Percentiles rank a stretch among this genome's conserved stretches.
phyloP scores from a whole-genome alignment of 192 early-diverging fungal species.

The Thamnidium elegans region DNA sequence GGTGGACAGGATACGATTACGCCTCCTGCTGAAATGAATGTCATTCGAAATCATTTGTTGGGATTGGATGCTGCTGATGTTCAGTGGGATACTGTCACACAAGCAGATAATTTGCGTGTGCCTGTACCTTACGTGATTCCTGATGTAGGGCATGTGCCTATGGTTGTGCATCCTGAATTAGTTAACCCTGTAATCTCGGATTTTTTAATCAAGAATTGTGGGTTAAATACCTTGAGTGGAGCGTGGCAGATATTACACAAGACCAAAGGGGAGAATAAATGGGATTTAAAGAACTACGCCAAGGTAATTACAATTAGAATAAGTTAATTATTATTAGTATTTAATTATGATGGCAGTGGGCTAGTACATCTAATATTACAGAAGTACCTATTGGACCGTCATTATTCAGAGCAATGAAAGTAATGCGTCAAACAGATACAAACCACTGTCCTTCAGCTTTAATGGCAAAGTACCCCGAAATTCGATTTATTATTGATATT shows the following conservation, averaged over 20 bases:
- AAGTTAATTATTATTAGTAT: not conserved
- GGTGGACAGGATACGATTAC: slow-evolving; percentile 48
- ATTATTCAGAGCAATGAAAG: slow-evolving; percentile 55
- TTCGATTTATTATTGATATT: slow-evolving; percentile 52
- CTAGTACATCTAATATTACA: slow-evolving; percentile 46
- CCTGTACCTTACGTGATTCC: slow-evolving; percentile 43
- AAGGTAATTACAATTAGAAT: too few relatives aligned
- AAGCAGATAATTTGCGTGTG: slow-evolving; percentile 12
- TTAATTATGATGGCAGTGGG: slow-evolving; percentile 38
- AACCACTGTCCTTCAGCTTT: slow-evolving; percentile 49
- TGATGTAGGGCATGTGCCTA: slow-evolving; percentile 45
- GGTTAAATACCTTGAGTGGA: slow-evolving; percentile 44
- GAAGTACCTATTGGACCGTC: slow-evolving; percentile 33
- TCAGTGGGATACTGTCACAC: not conserved
- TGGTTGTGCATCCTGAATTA: slow-evolving; percentile 48
- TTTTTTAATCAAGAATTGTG: slow-evolving; percentile 53
- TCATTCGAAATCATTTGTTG: slow-evolving; percentile 40
- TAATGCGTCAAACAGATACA: slow-evolving; percentile 56
- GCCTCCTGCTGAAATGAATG: slow-evolving; percentile 37
- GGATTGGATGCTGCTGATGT: slow-evolving; percentile 9
- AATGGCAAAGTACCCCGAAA: slow-evolving; percentile 50
- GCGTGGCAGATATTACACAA: slow-evolving; percentile 52
- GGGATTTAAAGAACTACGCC: slow-evolving; percentile 59
- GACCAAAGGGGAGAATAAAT: slow-evolving; percentile 53
- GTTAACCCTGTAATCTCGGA: slow-evolving; percentile 52